Evolutionary conservation across 225 moss, liverwort and hornwort species (phyloP).

Genomic region (Lunularia cruciata): DNA sequence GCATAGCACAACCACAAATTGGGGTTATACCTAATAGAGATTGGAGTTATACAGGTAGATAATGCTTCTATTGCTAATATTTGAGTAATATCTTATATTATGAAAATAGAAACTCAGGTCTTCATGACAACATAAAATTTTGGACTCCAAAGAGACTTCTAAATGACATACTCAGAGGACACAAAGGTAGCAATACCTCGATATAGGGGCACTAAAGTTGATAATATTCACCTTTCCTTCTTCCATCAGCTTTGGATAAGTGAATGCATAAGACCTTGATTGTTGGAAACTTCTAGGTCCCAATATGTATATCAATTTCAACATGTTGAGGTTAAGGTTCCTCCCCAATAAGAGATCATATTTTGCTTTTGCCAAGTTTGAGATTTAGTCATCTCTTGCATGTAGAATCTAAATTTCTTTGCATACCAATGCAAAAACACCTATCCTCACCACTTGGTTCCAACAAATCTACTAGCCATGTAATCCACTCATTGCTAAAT

Average conservation of each 20-base stretch:
- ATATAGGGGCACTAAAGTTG: not conserved
- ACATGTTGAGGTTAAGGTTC: constrained; percentile 8
- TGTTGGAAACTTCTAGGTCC: constrained; percentile 15
- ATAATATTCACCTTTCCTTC: not conserved
- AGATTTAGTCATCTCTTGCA: not conserved
- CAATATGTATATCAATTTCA: constrained; percentile 15
- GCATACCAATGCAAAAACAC: no score
- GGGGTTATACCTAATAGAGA: no score
- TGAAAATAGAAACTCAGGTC: no score
- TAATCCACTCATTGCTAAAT: no score
- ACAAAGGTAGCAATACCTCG: not conserved
- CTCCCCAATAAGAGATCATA: not conserved
- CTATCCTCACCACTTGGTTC: no score
- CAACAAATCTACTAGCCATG: no score
- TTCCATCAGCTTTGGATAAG: constrained; percentile 7
- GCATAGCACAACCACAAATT: no score
- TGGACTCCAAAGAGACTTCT: not conserved
- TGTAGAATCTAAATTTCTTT: no score
- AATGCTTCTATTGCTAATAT: no score
- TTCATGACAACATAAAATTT: no score
- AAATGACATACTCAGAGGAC: not conserved
- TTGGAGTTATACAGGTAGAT: no score
- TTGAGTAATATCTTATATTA: no score
- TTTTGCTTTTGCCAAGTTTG: not conserved
- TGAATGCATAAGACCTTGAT: not conserved